A percentile compares a stretch with the other conserved stretches of the same genome.
Conservation (phyloP, 768 basidiomycete species). For the Sistotremastrum niveocremeum region DNA sequence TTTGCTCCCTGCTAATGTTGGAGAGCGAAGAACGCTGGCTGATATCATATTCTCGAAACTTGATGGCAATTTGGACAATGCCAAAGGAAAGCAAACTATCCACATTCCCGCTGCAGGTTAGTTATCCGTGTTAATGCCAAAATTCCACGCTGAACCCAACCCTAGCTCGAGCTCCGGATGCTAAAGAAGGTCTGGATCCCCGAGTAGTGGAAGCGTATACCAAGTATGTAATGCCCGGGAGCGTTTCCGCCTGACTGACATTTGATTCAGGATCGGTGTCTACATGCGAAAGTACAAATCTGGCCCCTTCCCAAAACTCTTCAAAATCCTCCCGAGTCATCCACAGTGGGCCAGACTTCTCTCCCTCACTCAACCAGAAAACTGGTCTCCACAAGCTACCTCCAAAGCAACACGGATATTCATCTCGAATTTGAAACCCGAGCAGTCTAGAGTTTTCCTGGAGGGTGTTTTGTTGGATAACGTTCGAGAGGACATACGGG, state of each 20-base stretch:
- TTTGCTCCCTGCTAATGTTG: slow-evolving; percentile 59
- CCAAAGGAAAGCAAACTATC: slow-evolving; percentile 37
- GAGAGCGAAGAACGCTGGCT: slow-evolving; percentile 76
- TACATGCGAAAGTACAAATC: slow-evolving; percentile 85
- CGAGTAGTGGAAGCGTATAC: slow-evolving; percentile 87
- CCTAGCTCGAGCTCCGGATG: slow-evolving; percentile 39
- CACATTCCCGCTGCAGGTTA: slow-evolving; percentile 5
- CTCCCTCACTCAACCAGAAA: slow-evolving; percentile 81
- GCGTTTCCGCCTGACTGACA: slow-evolving; percentile 5
- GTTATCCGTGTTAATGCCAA: slow-evolving; percentile 8
- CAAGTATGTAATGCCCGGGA: slow-evolving; percentile 42
- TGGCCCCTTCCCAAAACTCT: slow-evolving; percentile 87
- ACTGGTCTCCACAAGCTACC: slow-evolving; percentile 93
- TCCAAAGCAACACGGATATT: slow-evolving; percentile 91
- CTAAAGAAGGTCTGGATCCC: slow-evolving; percentile 79
- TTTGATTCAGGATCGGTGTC: slow-evolving; percentile 53
- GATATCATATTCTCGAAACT: slow-evolving; percentile 96
- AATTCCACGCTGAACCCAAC: slow-evolving; percentile 22
- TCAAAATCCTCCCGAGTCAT: slow-evolving; percentile 95
- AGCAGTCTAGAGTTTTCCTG: slow-evolving; percentile 84
- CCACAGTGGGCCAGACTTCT: slow-evolving; percentile 94
- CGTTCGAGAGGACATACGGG: slow-evolving; percentile 75
- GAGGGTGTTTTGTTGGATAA: slow-evolving; percentile 85
- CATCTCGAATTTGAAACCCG: slow-evolving; percentile 92
- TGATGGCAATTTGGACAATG: slow-evolving; percentile 43